phyloP scores from a whole-genome alignment of 1,139 yeast species.

The Blastobotrys indianensis region DNA sequence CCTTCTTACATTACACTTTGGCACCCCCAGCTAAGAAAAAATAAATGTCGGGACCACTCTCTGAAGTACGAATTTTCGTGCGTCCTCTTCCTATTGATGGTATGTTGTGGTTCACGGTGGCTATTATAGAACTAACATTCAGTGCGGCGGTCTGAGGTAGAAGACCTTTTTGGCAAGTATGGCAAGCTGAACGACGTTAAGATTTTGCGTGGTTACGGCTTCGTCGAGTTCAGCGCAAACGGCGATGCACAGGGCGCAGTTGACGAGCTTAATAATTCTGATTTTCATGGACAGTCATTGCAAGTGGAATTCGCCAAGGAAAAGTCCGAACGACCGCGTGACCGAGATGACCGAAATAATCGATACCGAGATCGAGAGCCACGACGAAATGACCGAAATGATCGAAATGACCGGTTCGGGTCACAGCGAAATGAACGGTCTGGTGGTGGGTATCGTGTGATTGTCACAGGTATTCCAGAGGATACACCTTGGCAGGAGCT shows the following conservation, averaged over 20 bases:
- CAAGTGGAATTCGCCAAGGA: constrained; percentile 29
- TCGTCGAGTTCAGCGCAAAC: constrained; percentile 52
- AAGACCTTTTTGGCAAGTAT: constrained; percentile 53
- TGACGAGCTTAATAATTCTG: constrained; percentile 30
- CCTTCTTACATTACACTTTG: no score
- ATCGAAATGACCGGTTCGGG: constrained; percentile 10
- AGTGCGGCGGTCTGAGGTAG: constrained; percentile 60
- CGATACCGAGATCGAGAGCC: constrained; percentile 12
- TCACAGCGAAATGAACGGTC: background rate
- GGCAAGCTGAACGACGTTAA: constrained; percentile 65
- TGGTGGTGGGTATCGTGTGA: constrained; percentile 20
- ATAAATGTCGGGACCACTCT: background rate
- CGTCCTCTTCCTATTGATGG: constrained; percentile 19
- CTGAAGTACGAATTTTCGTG: constrained; percentile 18
- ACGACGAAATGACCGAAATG: constrained; percentile 17
- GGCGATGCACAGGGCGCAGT: constrained; percentile 31
- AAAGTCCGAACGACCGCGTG: constrained; percentile 7
- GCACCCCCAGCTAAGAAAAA: no score
- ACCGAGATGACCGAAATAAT: constrained; percentile 7
- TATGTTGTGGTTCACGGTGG: constrained; percentile 5
- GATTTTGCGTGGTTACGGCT: constrained; percentile 78
- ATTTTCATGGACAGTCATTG: constrained; percentile 32
- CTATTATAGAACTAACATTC: background rate
- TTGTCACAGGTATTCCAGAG: constrained; percentile 23
- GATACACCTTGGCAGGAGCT: constrained; percentile 35